Evolutionary conservation across 805 yeast genomes (phyloP).

Genomic region (Zygosaccharomyces bisporus): DNA sequence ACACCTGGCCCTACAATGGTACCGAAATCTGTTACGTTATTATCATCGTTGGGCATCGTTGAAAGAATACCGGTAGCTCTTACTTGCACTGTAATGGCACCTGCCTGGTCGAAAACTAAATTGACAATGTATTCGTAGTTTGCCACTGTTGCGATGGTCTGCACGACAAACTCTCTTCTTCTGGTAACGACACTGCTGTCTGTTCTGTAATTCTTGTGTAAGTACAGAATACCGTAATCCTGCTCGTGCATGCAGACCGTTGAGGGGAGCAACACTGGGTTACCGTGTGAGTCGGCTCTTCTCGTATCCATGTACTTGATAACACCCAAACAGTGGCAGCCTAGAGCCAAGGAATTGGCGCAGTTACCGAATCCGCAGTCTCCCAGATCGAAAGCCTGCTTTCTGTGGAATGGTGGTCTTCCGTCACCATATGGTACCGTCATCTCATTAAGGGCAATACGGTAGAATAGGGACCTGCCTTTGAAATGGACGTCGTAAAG

Average conservation of each 20-base stretch:
- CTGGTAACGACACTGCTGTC: conserved; percentile 66
- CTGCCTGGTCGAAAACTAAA: conserved; percentile 71
- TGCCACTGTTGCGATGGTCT: conserved; percentile 79
- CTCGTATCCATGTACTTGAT: conserved; percentile 68
- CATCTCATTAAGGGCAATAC: conserved; percentile 76
- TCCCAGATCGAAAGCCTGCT: conserved; percentile 83
- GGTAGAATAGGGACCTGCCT: conserved; percentile 71
- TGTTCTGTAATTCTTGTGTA: conserved; percentile 78
- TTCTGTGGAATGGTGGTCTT: conserved; percentile 77
- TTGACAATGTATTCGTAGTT: conserved; percentile 78
- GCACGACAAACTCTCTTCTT: conserved; percentile 74
- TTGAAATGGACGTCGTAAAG: conserved; percentile 68
- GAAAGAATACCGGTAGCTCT: conserved; percentile 86
- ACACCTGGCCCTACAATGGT: conserved; percentile 76
- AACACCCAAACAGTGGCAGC: conserved; percentile 81
- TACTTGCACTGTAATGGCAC: conserved; percentile 71
- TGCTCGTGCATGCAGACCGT: conserved; percentile 80
- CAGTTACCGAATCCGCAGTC: conserved; percentile 78
- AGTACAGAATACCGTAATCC: conserved; percentile 70
- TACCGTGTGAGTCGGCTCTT: conserved; percentile 56
- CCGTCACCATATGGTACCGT: conserved; percentile 88
- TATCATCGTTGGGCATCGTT: conserved; percentile 76
- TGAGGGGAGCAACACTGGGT: conserved; percentile 58
- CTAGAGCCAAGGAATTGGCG: conserved; percentile 64
- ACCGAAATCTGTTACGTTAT: conserved; percentile 60